Base-by-base conservation (phyloP, 208 protist genomes). In the Acanthamoeba lugdunensis region DNA sequence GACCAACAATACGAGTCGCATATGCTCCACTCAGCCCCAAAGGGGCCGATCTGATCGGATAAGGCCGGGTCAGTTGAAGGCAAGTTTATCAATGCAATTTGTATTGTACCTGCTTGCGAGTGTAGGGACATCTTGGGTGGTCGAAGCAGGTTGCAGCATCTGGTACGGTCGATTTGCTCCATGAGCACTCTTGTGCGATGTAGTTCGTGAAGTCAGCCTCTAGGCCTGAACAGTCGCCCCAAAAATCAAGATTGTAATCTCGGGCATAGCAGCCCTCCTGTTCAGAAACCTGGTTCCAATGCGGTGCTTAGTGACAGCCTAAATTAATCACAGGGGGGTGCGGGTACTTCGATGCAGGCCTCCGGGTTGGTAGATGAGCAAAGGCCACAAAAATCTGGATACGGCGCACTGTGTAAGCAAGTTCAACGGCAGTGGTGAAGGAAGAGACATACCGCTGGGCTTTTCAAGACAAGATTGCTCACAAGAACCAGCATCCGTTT, bases 1-100 rank as follows among this genome's bases (percentile, higher is more conserved):
- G 41, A 21, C 33, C 33, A 84, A 23, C 79, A 87, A 11, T 41
- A 63, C 11, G 79, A 28, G 25, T 87, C 79, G 63, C 79, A 87
- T 2, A 87, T 14, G 23, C 16, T 56, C 50, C 79, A 23, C 18
- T 28, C 13, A 54, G 13, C 28, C 13, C 79, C 79, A 87, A 45
- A 87, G 0, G 79, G 50, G 0, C 79, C 50, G 6, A 25, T 45
- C 79, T 87, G 23, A 8, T 1, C 37, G 37, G 3, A 41, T 41
- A 41, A 50, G 45, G 0, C 8, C 45, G 2, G 45, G 45, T 50
- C 45, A 50, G 45, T 50, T 5, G 45, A 50, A 50, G 45, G 45
- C 45, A 50, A 50, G 45, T 50, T 50, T 1, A 50, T 50, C 5
- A 11, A 50, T 9, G 0, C 2, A 50, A 50, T 11, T 11, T 11